phyloP scores from a whole-genome alignment of 495 filamentous ascomycete genomes.

The Wilcoxina mikolae region DNA sequence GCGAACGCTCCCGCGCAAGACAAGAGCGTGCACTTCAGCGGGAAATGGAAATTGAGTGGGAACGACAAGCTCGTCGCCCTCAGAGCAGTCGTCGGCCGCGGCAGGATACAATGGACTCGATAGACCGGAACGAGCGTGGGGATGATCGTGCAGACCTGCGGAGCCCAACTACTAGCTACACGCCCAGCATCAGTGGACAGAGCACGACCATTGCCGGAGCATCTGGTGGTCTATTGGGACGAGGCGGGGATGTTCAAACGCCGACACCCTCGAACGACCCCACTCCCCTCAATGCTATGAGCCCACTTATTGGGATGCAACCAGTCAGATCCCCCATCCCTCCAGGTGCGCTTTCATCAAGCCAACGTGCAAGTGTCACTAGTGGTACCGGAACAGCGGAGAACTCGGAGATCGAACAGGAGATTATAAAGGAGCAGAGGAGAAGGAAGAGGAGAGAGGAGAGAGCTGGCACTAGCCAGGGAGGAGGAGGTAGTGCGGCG shows the following conservation, averaged over 20 bases:
- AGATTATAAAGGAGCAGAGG: constrained; percentile 24
- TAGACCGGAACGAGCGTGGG: background rate
- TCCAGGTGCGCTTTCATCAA: constrained; percentile 15
- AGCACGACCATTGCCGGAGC: constrained; percentile 23
- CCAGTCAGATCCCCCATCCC: background rate
- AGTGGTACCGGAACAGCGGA: constrained; percentile 17
- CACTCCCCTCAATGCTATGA: background rate
- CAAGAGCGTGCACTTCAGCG: constrained; percentile 19
- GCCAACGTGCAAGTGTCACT: constrained; percentile 23
- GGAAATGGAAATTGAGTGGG: constrained; percentile 21
- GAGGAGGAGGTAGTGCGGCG: background rate
- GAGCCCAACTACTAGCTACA: background rate
- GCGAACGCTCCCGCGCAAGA: constrained; percentile 13
- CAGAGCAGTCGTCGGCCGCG: background rate
- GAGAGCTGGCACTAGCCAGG: constrained; percentile 9
- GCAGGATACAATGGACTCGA: background rate
- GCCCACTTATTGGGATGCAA: constrained; percentile 3
- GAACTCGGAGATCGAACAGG: constrained; percentile 25
- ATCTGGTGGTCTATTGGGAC: constrained; percentile 23
- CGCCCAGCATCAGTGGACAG: constrained; percentile 6
- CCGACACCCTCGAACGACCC: constrained; percentile 9
- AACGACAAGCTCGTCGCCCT: constrained; percentile 12
- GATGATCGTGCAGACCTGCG: background rate
- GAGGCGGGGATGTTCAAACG: constrained; percentile 6
- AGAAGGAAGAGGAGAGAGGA: constrained; percentile 25